Base-by-base conservation (phyloP, 2,329 filamentous ascomycete genomes). In the Penicillium sp. region DNA sequence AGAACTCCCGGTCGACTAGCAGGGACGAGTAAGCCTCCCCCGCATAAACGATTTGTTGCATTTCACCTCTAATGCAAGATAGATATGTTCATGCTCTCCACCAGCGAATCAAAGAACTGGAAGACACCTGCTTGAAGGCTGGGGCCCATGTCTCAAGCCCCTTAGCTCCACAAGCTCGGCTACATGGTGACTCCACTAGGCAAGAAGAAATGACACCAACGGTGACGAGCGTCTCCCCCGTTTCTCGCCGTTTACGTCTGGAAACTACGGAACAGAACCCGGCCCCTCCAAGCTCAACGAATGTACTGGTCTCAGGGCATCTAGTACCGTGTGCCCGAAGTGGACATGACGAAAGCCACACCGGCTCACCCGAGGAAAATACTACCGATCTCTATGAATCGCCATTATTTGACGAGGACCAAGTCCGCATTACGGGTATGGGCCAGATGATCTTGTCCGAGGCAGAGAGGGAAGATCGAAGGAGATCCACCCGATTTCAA, bases 21-120 rank as follows among this genome's bases (percentile, higher is more conserved):
- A 41, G 44, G 33, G 54, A 55, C 31, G 44, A 55, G 54, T 55
- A 40, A 39, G 54, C 33, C 33, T 35, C n/a, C 41, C 22, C 9
- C n/a, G 41, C 41, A 44, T n/a, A n/a, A n/a, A n/a, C n/a, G n/a
- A n/a, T n/a, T n/a, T n/a, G n/a, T n/a, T 44, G 41, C 18, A 44
- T 14, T 44, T 19, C 22, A 19, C 41, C 41, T 22, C 41, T 44
- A 19, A 44, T 24, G n/a, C 41, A 44, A 44, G 22, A 55, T 35
- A 55, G 54, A 55, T 55, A 55, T 35, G 18, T 55, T 6, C 43
- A 43, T 31, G 24, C 44, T 19, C 54, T 55, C 14, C 54, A 55
- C 19, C 44, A 50, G 43, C 54, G 54, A 55, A 55, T 55, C 35
- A 49, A 19, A 41, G 54, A 55, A 41, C 54, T 55, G 33, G 54